Conservation (phyloP, 1,284 basidiomycete species). For the Fomitopsis pinicola region DNA sequence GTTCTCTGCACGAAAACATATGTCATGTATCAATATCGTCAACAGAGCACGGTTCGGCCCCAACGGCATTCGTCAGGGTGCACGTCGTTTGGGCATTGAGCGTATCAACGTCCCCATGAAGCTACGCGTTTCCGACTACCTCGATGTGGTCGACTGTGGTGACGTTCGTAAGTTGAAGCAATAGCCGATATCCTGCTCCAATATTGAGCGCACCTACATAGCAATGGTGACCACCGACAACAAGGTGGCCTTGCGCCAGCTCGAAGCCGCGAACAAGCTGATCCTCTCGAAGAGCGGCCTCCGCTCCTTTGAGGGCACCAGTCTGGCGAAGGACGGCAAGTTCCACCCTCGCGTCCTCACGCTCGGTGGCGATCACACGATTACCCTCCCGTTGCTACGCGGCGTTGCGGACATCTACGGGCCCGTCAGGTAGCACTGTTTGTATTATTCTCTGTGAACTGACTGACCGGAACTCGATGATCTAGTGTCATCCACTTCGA, state of each 20-base stretch:
- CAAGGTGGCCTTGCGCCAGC: slow-evolving; percentile 31
- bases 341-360: slow-evolving; percentile 34
- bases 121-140: slow-evolving; percentile 25
- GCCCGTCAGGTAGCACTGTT: slow-evolving; percentile 24
- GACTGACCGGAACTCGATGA: background rate
- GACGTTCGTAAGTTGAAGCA: slow-evolving; percentile 29
- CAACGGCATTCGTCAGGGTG: slow-evolving; percentile 34
- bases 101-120: slow-evolving; percentile 29
- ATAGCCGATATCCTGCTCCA: background rate
- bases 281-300: slow-evolving; percentile 21
- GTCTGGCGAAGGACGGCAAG: slow-evolving; percentile 31
- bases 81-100: slow-evolving; percentile 25
- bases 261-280: slow-evolving; percentile 29
- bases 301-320: slow-evolving; percentile 20
- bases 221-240: slow-evolving; percentile 32
- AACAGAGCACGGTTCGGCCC: slow-evolving; percentile 32
- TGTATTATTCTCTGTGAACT: background rate
- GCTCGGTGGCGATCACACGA: slow-evolving; percentile 38
- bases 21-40: background rate
- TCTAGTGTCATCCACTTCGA: slow-evolving; percentile 38
- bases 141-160: slow-evolving; percentile 33
- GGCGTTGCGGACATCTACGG: slow-evolving; percentile 34
- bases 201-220: background rate
- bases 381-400: slow-evolving; percentile 34
- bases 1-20: background rate